Conservation (phyloP, 805 yeast species). For the Lipomyces lipofer region DNA sequence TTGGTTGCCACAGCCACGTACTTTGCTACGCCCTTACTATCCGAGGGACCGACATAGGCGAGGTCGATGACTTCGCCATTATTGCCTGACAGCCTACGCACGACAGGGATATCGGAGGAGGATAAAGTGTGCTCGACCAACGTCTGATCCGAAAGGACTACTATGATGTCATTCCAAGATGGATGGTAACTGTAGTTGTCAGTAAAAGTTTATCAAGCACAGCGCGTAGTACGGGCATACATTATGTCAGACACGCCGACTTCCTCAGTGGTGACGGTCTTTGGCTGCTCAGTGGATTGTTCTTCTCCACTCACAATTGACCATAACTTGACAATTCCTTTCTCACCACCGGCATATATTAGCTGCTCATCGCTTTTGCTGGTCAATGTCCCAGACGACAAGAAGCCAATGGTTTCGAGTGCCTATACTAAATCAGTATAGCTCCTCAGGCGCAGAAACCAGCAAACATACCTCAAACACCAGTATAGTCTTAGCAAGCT, state of each 20-base stretch:
- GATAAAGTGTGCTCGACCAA: slow-evolving; percentile 51
- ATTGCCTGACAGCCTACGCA: slow-evolving; percentile 76
- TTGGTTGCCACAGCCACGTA: slow-evolving; percentile 86
- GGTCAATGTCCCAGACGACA: slow-evolving; percentile 30
- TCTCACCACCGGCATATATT: slow-evolving; percentile 77
- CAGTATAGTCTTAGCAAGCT: slow-evolving; percentile 66
- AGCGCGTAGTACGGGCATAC: slow-evolving; percentile 1
- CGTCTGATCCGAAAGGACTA: slow-evolving; percentile 84
- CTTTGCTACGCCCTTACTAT: slow-evolving; percentile 24
- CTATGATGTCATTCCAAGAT: slow-evolving; percentile 41
- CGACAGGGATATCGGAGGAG: slow-evolving; percentile 42
- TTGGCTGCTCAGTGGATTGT: slow-evolving; percentile 43
- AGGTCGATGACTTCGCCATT: slow-evolving; percentile 95
- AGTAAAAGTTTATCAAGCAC: neutral
- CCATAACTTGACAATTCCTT: slow-evolving; percentile 68
- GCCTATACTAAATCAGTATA: slow-evolving; percentile 10
- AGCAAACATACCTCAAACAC: slow-evolving; percentile 49
- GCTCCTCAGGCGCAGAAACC: neutral
- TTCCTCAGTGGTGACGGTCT: slow-evolving; percentile 65
- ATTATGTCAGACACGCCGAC: slow-evolving; percentile 63
- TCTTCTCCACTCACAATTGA: slow-evolving; percentile 51
- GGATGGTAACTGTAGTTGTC: slow-evolving; percentile 31
- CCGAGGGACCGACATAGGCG: slow-evolving; percentile 67
- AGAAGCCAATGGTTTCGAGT: slow-evolving; percentile 42
- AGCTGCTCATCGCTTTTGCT: slow-evolving; percentile 29